Evolutionary conservation across 1,284 basidiomycete species (phyloP).

Genomic region (Ustilago esculenta): DNA sequence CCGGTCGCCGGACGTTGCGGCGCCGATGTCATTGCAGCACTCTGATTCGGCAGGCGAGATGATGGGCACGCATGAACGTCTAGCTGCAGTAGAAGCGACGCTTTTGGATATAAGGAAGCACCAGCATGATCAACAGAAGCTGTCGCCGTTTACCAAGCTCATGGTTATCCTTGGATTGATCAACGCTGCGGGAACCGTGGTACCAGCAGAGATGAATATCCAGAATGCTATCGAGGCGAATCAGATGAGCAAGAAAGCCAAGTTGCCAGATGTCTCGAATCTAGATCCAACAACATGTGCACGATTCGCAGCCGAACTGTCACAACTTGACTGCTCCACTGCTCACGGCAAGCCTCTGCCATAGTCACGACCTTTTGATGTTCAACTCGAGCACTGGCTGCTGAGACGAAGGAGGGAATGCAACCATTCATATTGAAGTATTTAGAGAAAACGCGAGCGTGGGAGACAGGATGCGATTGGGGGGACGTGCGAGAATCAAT

Average conservation of each 20-base stretch:
- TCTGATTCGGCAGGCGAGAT: too few species aligned
- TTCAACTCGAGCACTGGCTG: too few species aligned
- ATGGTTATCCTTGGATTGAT: not conserved
- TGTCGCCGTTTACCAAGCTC: conserved; percentile 3
- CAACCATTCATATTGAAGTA: too few species aligned
- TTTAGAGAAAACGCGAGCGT: too few species aligned
- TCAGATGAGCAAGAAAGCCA: not conserved
- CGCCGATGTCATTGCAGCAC: too few species aligned
- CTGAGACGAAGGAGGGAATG: too few species aligned
- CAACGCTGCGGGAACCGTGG: conserved; percentile 1
- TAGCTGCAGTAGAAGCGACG: conserved; percentile 1
- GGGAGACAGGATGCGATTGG: too few species aligned
- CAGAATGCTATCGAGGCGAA: conserved; percentile 13
- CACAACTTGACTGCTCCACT: conserved; percentile 1
- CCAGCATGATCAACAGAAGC: conserved; percentile 3
- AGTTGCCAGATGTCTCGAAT: conserved; percentile 6
- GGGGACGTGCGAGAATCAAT: too few species aligned
- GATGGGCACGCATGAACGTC: not conserved
- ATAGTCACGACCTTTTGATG: not conserved
- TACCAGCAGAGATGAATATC: conserved; percentile 5
- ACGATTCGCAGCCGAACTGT: not conserved
- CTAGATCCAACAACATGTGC: conserved; percentile 4
- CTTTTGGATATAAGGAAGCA: conserved; percentile 7
- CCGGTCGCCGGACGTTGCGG: too few species aligned
- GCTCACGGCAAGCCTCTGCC: not conserved